phyloP scores from a whole-genome alignment of 345 rosid species.

The Eucalyptus victrix region DNA sequence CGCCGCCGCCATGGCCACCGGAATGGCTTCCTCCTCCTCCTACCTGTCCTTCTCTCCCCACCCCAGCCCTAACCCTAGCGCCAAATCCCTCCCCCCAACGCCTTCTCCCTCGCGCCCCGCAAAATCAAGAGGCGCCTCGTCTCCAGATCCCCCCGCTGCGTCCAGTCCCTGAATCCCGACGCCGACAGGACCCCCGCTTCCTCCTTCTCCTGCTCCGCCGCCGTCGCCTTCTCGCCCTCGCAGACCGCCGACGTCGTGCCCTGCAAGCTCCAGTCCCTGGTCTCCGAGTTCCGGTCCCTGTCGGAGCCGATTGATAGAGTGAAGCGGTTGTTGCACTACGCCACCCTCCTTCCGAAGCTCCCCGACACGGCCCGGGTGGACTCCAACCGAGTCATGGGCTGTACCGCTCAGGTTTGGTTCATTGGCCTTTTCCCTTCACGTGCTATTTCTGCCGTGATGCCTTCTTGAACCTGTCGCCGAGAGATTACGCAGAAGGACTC shows the following conservation, averaged over 20 bases:
- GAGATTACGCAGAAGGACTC: not conserved
- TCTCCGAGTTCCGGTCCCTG: conserved; percentile 57
- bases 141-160: conserved; percentile 16
- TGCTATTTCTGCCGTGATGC: not conserved
- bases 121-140: not conserved
- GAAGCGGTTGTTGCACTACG: conserved; percentile 59
- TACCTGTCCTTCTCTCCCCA: not conserved
- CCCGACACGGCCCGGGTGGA: conserved; percentile 49
- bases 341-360: conserved; percentile 41
- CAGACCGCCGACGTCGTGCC: conserved; percentile 31
- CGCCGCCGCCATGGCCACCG: conserved; percentile 13
- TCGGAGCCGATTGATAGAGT: conserved; percentile 51
- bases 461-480: not conserved
- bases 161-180: conserved; percentile 8
- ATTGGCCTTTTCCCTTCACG: not conserved
- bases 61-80: conserved; percentile 10
- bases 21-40: not conserved
- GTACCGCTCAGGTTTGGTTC: conserved; percentile 77
- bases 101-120: conserved; percentile 9
- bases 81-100: not conserved
- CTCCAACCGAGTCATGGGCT: conserved; percentile 90
- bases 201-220: conserved; percentile 48
- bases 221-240: conserved; percentile 33
- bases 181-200: not conserved
- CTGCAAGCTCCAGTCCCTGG: conserved; percentile 29